phyloP scores from a whole-genome alignment of 108 stramenopile genomes.

The Conticribra guillardii region DNA sequence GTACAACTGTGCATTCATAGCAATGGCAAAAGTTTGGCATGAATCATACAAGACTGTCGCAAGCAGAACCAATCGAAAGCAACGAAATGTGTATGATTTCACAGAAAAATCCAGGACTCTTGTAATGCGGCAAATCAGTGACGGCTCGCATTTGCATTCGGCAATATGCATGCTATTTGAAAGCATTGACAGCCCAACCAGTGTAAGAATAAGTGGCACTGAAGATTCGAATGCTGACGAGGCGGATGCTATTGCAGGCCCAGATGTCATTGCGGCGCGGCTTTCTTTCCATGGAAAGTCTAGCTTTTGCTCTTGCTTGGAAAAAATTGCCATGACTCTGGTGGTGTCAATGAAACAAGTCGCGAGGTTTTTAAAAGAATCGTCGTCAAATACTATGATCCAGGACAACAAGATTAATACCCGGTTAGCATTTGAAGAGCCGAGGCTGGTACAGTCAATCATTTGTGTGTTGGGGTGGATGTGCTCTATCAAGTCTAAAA shows the following conservation, averaged over 20 bases:
- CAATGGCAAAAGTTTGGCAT: slow-evolving; percentile 27
- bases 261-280: slow-evolving; percentile 7
- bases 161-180: slow-evolving; percentile 25
- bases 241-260: neutral
- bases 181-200: neutral
- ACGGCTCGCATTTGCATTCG: slow-evolving; percentile 5
- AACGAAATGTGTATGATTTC: neutral
- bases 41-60: slow-evolving; percentile 27
- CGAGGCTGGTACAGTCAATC: slow-evolving; percentile 20
- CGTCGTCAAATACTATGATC: slow-evolving; percentile 18
- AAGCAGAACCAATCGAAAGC: neutral
- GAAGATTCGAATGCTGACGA: neutral
- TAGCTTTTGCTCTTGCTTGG: slow-evolving; percentile 28
- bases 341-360: slow-evolving; percentile 20
- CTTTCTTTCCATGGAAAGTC: slow-evolving; percentile 30
- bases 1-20: slow-evolving; percentile 16
- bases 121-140: slow-evolving; percentile 6
- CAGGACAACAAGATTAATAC: neutral
- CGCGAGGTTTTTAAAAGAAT: too few relatives aligned
- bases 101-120: slow-evolving; percentile 1
- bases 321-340: slow-evolving; percentile 22
- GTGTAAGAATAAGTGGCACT: neutral
- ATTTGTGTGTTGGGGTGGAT: slow-evolving; percentile 34
- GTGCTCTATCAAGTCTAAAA: slow-evolving; percentile 8
- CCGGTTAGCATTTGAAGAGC: too few relatives aligned